These are phyloP conservation scores for Lecanosticta acicola DNA, from an alignment of 2,329 filamentous ascomycete genomes.

Conservation along the genomic window DNA sequence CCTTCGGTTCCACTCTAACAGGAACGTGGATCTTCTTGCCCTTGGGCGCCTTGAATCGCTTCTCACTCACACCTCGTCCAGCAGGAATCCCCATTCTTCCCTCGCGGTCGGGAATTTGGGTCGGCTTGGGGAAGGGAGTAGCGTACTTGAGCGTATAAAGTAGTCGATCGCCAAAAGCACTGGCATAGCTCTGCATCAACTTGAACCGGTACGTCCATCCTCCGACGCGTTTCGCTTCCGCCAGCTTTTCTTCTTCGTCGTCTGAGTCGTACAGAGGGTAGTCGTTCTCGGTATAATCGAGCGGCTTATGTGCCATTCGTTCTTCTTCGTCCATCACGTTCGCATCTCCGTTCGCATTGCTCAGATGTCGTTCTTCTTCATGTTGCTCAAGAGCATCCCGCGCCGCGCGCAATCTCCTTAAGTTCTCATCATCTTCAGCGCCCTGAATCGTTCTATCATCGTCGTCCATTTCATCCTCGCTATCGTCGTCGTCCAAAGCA, in stretches of 20 bases:
- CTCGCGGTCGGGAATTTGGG: constrained; percentile 38
- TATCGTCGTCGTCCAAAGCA: constrained; percentile 68
- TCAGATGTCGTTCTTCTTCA: constrained; percentile 44
- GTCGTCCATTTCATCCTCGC: constrained; percentile 52
- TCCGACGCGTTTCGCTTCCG: constrained; percentile 70
- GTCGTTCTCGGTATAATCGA: constrained; percentile 55
- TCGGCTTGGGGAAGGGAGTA: constrained; percentile 37
- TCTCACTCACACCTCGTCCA: constrained; percentile 35
- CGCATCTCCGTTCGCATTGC: constrained; percentile 38
- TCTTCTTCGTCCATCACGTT: constrained; percentile 70
- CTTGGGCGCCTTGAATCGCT: constrained; percentile 63
- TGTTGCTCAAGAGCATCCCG: constrained; percentile 48
- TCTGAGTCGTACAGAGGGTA: constrained; percentile 88
- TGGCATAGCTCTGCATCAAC: constrained; percentile 45
- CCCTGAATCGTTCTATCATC: constrained; percentile 47
- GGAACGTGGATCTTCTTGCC: constrained; percentile 92
- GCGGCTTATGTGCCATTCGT: constrained; percentile 61
- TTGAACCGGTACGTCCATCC: constrained; percentile 68
- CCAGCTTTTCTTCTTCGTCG: constrained; percentile 66
- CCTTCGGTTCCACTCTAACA: constrained; percentile 92
- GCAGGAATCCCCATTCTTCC: constrained; percentile 41
- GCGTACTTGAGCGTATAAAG: constrained; percentile 32
- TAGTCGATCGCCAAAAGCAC: constrained; percentile 38
- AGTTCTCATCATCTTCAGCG: constrained; percentile 40
- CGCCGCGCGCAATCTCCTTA: constrained; percentile 46